Evolutionary conservation across 1,139 yeast species (phyloP), one percentile per base, ranked within the genome.

Genomic region (Candida albicans): DNA sequence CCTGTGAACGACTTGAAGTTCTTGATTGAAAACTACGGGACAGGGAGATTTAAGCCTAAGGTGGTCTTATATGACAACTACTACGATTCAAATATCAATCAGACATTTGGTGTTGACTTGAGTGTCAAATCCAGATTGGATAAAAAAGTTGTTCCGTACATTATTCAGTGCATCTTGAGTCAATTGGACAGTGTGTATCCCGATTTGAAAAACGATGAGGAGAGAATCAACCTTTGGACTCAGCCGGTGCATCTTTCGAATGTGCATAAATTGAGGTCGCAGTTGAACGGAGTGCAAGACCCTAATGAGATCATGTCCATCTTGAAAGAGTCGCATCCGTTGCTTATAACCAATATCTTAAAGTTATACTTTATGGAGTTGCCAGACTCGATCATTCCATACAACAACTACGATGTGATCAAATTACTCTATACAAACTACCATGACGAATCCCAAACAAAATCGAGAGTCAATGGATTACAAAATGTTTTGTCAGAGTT

Each of bases 401-500:
- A 77, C 43, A 71, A 76, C 47, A 84, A 82, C 58, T 84, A 82
- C 58, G 93, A 87, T 54, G 68, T 86, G 41, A 71, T 87, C 55
- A 81, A 80, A 58, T 76, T 86, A 2, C 70, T 89, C 41, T 88
- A 88, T 60, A 61, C 67, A 35, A 81, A 82, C 54, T 86, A 82
- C 54, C 59, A 61, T 22, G 73, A 67, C 32, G 56, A 53, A 10
- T 37, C 59, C 89, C 71, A 84, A 97, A 68, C 81, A 88, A 84
- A 87, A 89, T 54, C 98, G 89, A 70, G 99, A 93, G 65, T 79
- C 89, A 64, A 86, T 89, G 70, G 84, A 90, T 46, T 93, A 86
- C 69, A 88, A 88, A 56, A 93, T 91, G 84, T 87, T 3, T 70
- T 87, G 52, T 68, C 80, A n/a, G 85, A 85, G 48, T 67, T 87